phyloP scores from a whole-genome alignment of 2,329 filamentous ascomycete species.

The Ceratocystis colombiana region DNA sequence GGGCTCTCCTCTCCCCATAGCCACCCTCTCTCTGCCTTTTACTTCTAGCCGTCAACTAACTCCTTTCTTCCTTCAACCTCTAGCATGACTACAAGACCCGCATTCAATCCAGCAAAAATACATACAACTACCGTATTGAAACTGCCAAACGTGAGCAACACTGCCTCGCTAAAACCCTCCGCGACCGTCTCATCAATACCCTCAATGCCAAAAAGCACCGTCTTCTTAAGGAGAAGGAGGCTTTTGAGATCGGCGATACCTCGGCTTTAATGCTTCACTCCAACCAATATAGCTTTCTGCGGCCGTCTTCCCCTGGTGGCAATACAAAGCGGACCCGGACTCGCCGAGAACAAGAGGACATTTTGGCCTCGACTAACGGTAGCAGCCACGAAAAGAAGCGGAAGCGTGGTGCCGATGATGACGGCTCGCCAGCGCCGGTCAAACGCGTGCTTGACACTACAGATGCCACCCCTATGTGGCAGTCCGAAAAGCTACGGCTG shows the following conservation, averaged over 20 bases:
- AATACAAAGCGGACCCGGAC: slow-evolving; percentile 54
- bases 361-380: slow-evolving; percentile 33
- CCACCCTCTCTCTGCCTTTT: not conserved
- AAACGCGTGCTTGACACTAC: slow-evolving; percentile 47
- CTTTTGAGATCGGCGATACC: slow-evolving; percentile 56
- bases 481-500: slow-evolving; percentile 47
- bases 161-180: slow-evolving; percentile 49
- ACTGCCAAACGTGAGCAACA: slow-evolving; percentile 53
- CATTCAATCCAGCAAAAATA: slow-evolving; percentile 48
- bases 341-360: slow-evolving; percentile 51
- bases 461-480: slow-evolving; percentile 52
- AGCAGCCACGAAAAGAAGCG: slow-evolving; percentile 52
- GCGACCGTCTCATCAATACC: slow-evolving; percentile 57
- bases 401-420: slow-evolving; percentile 49
- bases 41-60: not conserved
- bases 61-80: not conserved
- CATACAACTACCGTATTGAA: slow-evolving; percentile 51
- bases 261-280: slow-evolving; percentile 56
- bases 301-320: slow-evolving; percentile 54
- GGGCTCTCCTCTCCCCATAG: not conserved
- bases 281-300: slow-evolving; percentile 56
- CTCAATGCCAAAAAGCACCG: slow-evolving; percentile 55
- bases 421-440: slow-evolving; percentile 51
- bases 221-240: slow-evolving; percentile 56
- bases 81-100: slow-evolving; percentile 56